Conservation (phyloP, 139 green algal genomes). For the Desmodesmus armatus region DNA sequence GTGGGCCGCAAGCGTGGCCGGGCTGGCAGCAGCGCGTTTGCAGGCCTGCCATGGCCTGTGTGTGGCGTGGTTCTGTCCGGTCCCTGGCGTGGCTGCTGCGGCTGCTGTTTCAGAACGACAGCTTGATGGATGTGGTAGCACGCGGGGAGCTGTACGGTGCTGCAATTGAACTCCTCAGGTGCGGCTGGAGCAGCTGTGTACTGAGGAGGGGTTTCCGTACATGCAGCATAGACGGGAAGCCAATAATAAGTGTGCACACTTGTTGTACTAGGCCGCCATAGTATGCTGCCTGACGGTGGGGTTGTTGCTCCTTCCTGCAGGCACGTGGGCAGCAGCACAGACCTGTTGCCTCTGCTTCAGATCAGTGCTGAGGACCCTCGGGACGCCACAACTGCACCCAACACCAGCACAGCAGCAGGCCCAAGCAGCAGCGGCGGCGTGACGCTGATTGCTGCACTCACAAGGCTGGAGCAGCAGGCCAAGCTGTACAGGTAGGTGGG, state of each 20-base stretch:
- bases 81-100: slow-evolving; percentile 35
- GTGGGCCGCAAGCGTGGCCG: not conserved
- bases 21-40: not conserved
- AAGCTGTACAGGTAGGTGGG: too few relatives aligned
- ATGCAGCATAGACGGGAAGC: not conserved
- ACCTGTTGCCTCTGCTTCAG: slow-evolving; percentile 37
- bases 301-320: not conserved
- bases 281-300: not conserved
- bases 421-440: too few relatives aligned
- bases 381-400: too few relatives aligned
- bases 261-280: not conserved
- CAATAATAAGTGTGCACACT: not conserved
- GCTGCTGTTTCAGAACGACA: slow-evolving; percentile 39
- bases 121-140: not conserved
- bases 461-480: too few relatives aligned
- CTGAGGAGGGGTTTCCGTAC: not conserved
- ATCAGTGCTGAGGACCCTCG: slow-evolving; percentile 29
- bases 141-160: slow-evolving; percentile 24
- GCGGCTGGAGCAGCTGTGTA: not conserved
- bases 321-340: not conserved
- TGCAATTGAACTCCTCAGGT: slow-evolving; percentile 24
- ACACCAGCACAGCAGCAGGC: too few relatives aligned
- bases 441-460: too few relatives aligned
- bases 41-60: not conserved
- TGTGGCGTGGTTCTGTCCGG: slow-evolving; percentile 26